Evolutionary conservation across 176 grass and related monocot genomes (phyloP).

Genomic region (Tillandsia fasciculata): DNA sequence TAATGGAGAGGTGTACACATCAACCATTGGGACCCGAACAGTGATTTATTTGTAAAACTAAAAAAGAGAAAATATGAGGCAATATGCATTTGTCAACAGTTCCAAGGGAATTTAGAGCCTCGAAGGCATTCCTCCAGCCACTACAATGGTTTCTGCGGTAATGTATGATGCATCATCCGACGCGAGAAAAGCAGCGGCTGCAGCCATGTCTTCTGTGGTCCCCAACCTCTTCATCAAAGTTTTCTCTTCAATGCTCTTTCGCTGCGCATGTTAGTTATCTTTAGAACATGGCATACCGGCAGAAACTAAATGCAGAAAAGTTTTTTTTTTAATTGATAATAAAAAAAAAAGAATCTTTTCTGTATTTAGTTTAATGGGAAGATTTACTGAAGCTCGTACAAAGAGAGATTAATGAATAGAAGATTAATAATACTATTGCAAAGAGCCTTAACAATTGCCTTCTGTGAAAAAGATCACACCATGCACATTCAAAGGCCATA

Average conservation of each 20-base stretch:
- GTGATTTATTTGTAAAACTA: background rate
- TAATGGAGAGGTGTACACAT: too few relatives aligned
- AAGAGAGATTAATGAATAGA: too few relatives aligned
- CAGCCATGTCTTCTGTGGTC: constrained; percentile 72
- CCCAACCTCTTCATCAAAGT: constrained; percentile 68
- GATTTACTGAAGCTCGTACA: too few relatives aligned
- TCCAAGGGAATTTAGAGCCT: constrained; percentile 33
- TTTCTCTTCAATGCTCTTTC: constrained; percentile 43
- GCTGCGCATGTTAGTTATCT: constrained; percentile 27
- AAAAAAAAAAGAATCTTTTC: too few relatives aligned
- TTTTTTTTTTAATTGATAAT: too few relatives aligned
- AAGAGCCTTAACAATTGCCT: too few relatives aligned
- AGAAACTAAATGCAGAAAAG: too few relatives aligned
- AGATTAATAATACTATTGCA: too few relatives aligned
- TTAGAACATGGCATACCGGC: background rate
- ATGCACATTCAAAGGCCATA: too few relatives aligned
- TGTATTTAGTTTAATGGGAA: too few relatives aligned
- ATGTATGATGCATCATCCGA: constrained; percentile 82
- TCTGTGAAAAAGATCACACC: too few relatives aligned
- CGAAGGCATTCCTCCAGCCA: constrained; percentile 71
- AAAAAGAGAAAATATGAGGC: background rate
- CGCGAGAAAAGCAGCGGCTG: constrained; percentile 58
- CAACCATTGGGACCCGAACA: too few relatives aligned
- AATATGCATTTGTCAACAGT: background rate
- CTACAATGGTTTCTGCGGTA: constrained; percentile 80